These are phyloP conservation scores for Cutaneotrichosporon sp. DNA, from an alignment of 1,284 basidiomycete species.

Conservation along the genomic window DNA sequence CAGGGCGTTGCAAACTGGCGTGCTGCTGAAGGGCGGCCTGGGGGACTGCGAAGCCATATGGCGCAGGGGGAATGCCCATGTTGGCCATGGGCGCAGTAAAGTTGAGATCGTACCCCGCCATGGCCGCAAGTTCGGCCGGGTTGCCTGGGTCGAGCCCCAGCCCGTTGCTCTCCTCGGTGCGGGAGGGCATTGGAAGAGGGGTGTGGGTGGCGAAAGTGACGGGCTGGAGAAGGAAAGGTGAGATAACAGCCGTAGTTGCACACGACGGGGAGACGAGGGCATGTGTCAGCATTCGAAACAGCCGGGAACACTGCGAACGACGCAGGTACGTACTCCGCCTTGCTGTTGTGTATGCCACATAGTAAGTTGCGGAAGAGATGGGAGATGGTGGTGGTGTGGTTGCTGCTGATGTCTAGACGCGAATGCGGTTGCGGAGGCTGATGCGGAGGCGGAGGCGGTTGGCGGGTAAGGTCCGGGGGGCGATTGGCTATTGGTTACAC, in stretches of 20 bases:
- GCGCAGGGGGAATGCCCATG: neutral
- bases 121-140: neutral
- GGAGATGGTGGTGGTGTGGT: too few relatives aligned
- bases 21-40: neutral
- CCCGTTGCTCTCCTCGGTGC: slow-evolving; percentile 8
- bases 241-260: neutral
- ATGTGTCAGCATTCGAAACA: neutral
- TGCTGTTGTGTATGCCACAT: slow-evolving; percentile 16
- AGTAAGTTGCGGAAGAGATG: too few relatives aligned
- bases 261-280: neutral
- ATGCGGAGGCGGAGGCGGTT: too few relatives aligned
- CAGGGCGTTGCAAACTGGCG: slow-evolving; percentile 13
- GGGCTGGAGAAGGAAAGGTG: slow-evolving; percentile 3
- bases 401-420: too few relatives aligned
- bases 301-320: too few relatives aligned
- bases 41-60: neutral
- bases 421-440: too few relatives aligned
- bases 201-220: slow-evolving; percentile 11
- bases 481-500: too few relatives aligned
- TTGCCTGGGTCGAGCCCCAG: slow-evolving; percentile 14
- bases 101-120: neutral
- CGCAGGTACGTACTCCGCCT: slow-evolving; percentile 6
- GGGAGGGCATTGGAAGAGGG: slow-evolving; percentile 1
- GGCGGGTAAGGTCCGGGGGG: too few relatives aligned
- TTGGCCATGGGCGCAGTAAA: neutral